phyloP scores from a whole-genome alignment of 169 alveolate species.

The Plasmodium reichenowi region DNA sequence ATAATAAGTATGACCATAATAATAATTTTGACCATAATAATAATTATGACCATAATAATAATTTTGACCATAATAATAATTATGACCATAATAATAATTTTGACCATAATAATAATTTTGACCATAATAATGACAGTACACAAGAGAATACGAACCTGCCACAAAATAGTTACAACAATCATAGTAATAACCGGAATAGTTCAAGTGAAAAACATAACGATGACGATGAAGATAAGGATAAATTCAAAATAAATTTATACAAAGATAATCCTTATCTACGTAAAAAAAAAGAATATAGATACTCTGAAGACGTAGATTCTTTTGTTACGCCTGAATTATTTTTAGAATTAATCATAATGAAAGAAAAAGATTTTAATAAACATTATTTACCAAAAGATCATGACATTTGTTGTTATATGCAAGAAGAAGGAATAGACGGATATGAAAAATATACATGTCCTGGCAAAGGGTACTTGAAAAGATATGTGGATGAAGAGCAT shows the following conservation, averaged over 20 bases:
- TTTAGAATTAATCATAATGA: slow-evolving; percentile 73
- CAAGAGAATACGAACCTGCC: background rate
- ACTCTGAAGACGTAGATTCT: slow-evolving; percentile 1
- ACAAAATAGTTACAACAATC: background rate
- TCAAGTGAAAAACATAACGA: background rate
- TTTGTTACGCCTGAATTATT: slow-evolving; percentile 30
- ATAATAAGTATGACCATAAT: background rate
- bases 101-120: background rate
- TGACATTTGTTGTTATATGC: slow-evolving; percentile 46
- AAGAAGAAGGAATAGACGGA: slow-evolving; percentile 28
- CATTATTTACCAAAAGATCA: slow-evolving; percentile 64
- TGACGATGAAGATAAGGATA: slow-evolving; percentile 32
- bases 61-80: no score
- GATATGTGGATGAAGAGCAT: slow-evolving; percentile 44
- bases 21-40: no score
- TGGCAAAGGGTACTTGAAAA: slow-evolving; percentile 70
- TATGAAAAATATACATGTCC: slow-evolving; percentile 62
- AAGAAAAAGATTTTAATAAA: slow-evolving; percentile 67
- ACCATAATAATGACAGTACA: background rate
- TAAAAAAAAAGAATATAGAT: slow-evolving; percentile 36
- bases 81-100: background rate
- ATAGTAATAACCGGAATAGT: background rate
- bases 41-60: no score
- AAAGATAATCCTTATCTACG: slow-evolving; percentile 63
- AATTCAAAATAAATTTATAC: slow-evolving; percentile 53